Percentiles rank a stretch among this genome's conserved stretches.
Conservation (phyloP, 2,329 filamentous ascomycete species). For the Periconia digitata region DNA sequence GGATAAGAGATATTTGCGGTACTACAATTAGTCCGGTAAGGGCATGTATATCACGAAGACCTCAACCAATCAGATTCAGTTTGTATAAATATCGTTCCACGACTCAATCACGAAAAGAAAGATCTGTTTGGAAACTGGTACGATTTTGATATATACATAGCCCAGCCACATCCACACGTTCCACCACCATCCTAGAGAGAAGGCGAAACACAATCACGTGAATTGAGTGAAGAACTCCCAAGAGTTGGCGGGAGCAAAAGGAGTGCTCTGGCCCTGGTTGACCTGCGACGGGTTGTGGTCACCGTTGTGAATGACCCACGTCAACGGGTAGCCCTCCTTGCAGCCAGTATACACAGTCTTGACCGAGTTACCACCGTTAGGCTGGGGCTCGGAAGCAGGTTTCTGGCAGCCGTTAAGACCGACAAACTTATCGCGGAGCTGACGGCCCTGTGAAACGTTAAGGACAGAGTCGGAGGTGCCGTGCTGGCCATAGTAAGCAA, state of each 20-base stretch:
- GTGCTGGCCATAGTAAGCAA: conserved; percentile 47
- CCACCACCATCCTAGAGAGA: too few species aligned
- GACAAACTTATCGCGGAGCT: conserved; percentile 43
- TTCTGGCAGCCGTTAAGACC: conserved; percentile 39
- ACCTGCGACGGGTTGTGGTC: conserved; percentile 21
- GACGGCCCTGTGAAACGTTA: conserved; percentile 32
- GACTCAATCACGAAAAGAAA: too few species aligned
- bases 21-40: too few species aligned
- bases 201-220: too few species aligned
- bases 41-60: too few species aligned
- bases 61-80: too few species aligned
- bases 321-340: conserved; percentile 30
- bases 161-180: too few species aligned
- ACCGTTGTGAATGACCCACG: conserved; percentile 28
- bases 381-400: conserved; percentile 19
- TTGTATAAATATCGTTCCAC: too few species aligned
- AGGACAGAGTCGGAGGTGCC: conserved; percentile 42
- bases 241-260: conserved; percentile 27
- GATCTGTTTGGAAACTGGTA: too few species aligned
- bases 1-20: too few species aligned
- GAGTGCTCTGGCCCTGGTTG: conserved; percentile 7
- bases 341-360: conserved; percentile 24
- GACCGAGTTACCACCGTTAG: conserved; percentile 12
- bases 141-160: too few species aligned
- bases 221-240: conserved; percentile 36